Evolutionary conservation across 169 alveolate genomes (phyloP).

Genomic region (Plasmodium malariae): DNA sequence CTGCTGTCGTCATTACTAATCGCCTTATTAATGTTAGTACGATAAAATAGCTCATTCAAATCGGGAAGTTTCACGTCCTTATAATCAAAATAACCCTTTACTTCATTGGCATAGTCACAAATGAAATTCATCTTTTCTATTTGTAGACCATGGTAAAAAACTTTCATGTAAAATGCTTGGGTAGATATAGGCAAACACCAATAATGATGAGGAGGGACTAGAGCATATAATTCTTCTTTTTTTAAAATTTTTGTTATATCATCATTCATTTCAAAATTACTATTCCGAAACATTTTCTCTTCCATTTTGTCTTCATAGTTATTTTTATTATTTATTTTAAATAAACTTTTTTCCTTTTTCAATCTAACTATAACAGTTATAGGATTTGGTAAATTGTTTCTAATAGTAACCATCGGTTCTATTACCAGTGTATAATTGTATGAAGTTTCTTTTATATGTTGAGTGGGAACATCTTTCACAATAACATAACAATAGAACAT

Average conservation of each 20-base stretch:
- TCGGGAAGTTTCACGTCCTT: slow-evolving; percentile 51
- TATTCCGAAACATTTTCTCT: slow-evolving; percentile 13
- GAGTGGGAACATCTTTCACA: slow-evolving; percentile 82
- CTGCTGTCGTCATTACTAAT: slow-evolving; percentile 7
- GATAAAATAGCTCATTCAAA: slow-evolving; percentile 20
- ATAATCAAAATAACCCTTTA: slow-evolving; percentile 48
- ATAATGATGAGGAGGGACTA: slow-evolving; percentile 80
- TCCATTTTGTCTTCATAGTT: slow-evolving; percentile 23
- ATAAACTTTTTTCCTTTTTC: slow-evolving; percentile 65
- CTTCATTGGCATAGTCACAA: slow-evolving; percentile 41
- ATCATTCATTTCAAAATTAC: slow-evolving; percentile 65
- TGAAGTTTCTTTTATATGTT: slow-evolving; percentile 80
- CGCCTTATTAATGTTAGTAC: slow-evolving; percentile 11
- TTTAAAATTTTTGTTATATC: slow-evolving; percentile 76
- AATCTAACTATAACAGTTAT: slow-evolving; percentile 78
- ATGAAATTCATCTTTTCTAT: slow-evolving; percentile 75
- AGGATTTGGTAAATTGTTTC: slow-evolving; percentile 81
- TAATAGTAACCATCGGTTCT: slow-evolving; percentile 82
- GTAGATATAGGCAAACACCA: slow-evolving; percentile 77
- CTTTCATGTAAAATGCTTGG: slow-evolving; percentile 68
- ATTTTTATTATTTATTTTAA: slow-evolving; percentile 38
- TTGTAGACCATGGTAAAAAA: slow-evolving; percentile 72
- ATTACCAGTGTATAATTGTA: slow-evolving; percentile 79
- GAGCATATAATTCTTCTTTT: slow-evolving; percentile 68
- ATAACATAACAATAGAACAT: slow-evolving; percentile 80